Conservation (phyloP, 164 flowering plant species). For the Aristolochia californica region DNA sequence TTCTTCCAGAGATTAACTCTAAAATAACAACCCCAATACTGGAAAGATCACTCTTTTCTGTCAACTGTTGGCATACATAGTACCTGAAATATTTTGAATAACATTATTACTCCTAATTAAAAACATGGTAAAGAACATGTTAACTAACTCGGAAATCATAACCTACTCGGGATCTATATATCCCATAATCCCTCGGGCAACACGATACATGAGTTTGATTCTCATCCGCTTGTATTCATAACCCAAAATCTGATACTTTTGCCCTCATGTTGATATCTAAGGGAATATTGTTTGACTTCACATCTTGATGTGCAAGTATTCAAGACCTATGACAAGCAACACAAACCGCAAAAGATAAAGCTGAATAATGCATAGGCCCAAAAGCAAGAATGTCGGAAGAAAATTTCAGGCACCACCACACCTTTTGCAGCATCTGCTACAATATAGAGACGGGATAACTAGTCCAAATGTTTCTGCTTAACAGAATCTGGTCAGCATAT, state of each 20-base stretch:
- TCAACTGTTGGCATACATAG: slow-evolving; percentile 74
- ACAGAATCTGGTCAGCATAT: slow-evolving; percentile 38
- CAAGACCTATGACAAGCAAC: slow-evolving; percentile 48
- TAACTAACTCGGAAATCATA: background rate
- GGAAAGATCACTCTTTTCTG: slow-evolving; percentile 87
- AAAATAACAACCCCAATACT: slow-evolving; percentile 92
- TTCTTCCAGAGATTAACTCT: slow-evolving; percentile 82
- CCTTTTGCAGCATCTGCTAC: slow-evolving; percentile 99
- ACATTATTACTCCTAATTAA: slow-evolving; percentile 3
- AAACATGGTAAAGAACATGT: background rate
- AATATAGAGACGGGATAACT: slow-evolving; percentile 68
- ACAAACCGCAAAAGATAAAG: no score
- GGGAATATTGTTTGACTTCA: slow-evolving; percentile 91
- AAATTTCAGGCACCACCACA: slow-evolving; percentile 6
- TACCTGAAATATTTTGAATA: slow-evolving; percentile 36
- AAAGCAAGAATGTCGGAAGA: background rate
- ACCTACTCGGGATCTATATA: slow-evolving; percentile 96
- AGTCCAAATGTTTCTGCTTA: slow-evolving; percentile 54
- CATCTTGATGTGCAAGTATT: slow-evolving; percentile 92
- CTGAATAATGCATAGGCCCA: background rate
- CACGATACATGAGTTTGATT: slow-evolving; percentile 85
- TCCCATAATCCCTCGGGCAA: slow-evolving; percentile 85
- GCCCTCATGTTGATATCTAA: slow-evolving; percentile 91
- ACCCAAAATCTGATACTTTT: slow-evolving; percentile 92
- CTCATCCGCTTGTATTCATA: slow-evolving; percentile 86